Evolutionary conservation across 2,329 filamentous ascomycete species (phyloP).

Genomic region (Aspergillus intermedius): DNA sequence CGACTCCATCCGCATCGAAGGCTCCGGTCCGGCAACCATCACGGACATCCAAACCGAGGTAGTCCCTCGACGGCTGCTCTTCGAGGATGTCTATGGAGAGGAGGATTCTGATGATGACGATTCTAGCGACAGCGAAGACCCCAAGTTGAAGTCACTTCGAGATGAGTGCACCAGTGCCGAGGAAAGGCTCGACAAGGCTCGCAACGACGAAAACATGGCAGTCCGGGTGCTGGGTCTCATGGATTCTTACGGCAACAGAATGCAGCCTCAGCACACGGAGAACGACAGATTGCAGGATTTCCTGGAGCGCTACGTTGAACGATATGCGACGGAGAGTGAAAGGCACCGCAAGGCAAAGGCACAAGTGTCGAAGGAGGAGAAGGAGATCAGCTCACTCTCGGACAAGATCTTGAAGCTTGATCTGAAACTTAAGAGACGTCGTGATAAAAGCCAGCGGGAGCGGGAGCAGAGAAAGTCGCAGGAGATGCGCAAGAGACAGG

Average conservation of each 20-base stretch:
- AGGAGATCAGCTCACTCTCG: conserved; percentile 16
- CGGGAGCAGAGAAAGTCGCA: conserved; percentile 15
- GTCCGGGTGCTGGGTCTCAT: conserved; percentile 23
- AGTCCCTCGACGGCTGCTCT: conserved; percentile 50
- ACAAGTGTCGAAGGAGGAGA: conserved; percentile 18
- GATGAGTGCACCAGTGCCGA: conserved; percentile 26
- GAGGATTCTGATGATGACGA: conserved; percentile 33
- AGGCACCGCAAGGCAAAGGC: conserved; percentile 16
- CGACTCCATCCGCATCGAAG: conserved; percentile 55
- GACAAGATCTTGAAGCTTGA: conserved; percentile 18
- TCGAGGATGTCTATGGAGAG: conserved; percentile 48
- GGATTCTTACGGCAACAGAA: conserved; percentile 28
- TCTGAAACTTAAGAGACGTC: conserved; percentile 2
- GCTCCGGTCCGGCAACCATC: conserved; percentile 52
- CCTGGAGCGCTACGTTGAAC: conserved; percentile 26
- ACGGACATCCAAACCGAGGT: conserved; percentile 58
- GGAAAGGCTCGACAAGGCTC: conserved; percentile 24
- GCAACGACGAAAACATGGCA: conserved; percentile 18
- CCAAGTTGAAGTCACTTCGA: conserved; percentile 15
- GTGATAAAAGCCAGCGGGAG: neutral
- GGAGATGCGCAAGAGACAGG: conserved; percentile 21
- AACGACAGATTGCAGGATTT: conserved; percentile 28
- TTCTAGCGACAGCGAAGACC: conserved; percentile 27
- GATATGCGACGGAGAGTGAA: conserved; percentile 22
- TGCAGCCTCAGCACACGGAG: conserved; percentile 23